These are phyloP conservation scores for Cryptosporidium ubiquitum DNA, from an alignment of 169 alveolate species.

Conservation along the genomic window DNA sequence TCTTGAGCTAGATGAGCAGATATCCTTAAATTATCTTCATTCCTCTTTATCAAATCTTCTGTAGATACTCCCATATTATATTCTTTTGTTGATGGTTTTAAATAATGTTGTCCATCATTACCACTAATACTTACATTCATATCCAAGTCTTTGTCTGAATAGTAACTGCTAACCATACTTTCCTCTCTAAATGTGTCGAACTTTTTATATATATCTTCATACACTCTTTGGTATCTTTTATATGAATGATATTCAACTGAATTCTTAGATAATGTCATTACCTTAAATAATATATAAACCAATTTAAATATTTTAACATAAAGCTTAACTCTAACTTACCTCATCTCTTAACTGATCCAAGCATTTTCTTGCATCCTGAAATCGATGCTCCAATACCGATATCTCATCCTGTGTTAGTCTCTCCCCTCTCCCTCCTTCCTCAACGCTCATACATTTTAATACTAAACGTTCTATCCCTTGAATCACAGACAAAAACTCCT, in stretches of 20 bases:
- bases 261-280: constrained; percentile 30
- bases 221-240: constrained; percentile 32
- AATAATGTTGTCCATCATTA: constrained; percentile 6
- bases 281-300: not conserved
- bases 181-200: constrained; percentile 35
- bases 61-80: constrained; percentile 46
- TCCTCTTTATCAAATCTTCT: constrained; percentile 43
- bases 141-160: not conserved
- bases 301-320: not conserved
- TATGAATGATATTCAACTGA: constrained; percentile 48
- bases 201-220: constrained; percentile 15
- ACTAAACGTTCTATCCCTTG: constrained; percentile 34
- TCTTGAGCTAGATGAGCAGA: constrained; percentile 68
- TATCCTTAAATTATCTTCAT: constrained; percentile 52
- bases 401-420: constrained; percentile 18
- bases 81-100: not conserved
- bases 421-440: not conserved
- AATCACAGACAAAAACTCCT: constrained; percentile 44
- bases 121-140: not conserved
- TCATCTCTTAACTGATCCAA: constrained; percentile 40
- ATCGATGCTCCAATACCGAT: constrained; percentile 6
- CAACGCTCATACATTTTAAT: not conserved
- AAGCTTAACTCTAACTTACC: constrained; percentile 10
- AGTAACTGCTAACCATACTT: not conserved
- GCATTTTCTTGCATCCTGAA: constrained; percentile 28